Percentiles rank a stretch among this genome's conserved stretches.
These are phyloP conservation scores for Boletus subparvulus DNA, from an alignment of 768 basidiomycete genomes.

Conservation along the genomic window DNA sequence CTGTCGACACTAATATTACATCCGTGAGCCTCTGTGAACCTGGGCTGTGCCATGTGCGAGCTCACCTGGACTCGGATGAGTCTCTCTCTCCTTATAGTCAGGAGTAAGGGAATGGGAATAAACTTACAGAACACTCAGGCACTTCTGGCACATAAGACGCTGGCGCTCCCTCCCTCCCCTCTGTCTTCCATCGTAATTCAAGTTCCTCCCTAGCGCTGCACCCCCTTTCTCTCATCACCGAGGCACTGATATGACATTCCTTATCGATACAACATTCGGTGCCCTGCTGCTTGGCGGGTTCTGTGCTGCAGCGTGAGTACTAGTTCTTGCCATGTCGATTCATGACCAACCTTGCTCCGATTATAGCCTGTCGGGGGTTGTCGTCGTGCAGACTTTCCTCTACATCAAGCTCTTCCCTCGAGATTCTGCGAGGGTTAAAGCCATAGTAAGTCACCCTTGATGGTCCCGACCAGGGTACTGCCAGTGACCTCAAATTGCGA, in stretches of 20 bases:
- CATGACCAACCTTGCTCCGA: neutral
- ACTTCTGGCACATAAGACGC: too few relatives aligned
- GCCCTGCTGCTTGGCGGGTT: conserved; percentile 34
- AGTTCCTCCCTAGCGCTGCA: too few relatives aligned
- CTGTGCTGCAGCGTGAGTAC: conserved; percentile 26
- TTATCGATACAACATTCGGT: conserved; percentile 23
- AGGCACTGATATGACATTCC: conserved; percentile 6
- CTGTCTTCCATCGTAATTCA: neutral
- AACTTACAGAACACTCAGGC: too few relatives aligned
- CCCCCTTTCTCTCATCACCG: neutral
- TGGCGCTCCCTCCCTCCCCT: neutral
- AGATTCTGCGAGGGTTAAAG: conserved; percentile 22
- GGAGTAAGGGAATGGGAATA: too few relatives aligned
- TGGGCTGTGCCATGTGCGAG: too few relatives aligned
- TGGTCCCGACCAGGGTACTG: neutral
- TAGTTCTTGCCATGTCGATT: neutral
- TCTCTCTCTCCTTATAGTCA: too few relatives aligned
- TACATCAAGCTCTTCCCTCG: conserved; percentile 32
- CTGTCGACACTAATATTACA: too few relatives aligned
- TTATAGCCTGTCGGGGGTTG: conserved; percentile 30
- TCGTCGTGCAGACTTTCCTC: conserved; percentile 27
- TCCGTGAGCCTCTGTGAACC: too few relatives aligned
- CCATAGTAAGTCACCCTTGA: conserved; percentile 16
- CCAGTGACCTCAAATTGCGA: neutral
- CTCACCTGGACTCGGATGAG: too few relatives aligned